These are phyloP conservation scores for Calonectria pauciramosa DNA, from an alignment of 2,329 filamentous ascomycete genomes.

Conservation along the genomic window DNA sequence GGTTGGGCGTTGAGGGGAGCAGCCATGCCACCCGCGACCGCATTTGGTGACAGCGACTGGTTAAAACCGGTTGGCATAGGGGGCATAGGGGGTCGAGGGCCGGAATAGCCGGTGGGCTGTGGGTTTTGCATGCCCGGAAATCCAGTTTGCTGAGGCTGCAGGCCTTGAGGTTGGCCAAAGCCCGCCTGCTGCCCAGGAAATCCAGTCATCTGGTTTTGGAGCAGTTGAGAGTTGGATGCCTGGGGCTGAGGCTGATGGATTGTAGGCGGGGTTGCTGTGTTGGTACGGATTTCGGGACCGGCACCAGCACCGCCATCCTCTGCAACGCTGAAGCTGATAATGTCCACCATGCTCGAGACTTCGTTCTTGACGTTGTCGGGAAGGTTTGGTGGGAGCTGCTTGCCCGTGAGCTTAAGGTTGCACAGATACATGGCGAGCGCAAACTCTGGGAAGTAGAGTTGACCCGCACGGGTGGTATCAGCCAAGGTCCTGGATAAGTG, in stretches of 20 bases:
- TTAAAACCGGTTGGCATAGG: constrained; percentile 76
- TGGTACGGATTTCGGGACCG: constrained; percentile 76
- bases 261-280: constrained; percentile 63
- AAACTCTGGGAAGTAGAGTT: constrained; percentile 97
- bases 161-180: constrained; percentile 69
- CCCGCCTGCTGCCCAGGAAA: constrained; percentile 71
- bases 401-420: constrained; percentile 91
- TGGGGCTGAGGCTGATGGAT: constrained; percentile 82
- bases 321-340: constrained; percentile 93
- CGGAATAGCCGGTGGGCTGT: constrained; percentile 84
- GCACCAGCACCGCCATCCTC: constrained; percentile 74
- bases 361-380: constrained; percentile 95
- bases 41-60: constrained; percentile 64
- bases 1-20: constrained; percentile 89
- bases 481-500: constrained; percentile 78
- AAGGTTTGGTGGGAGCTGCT: constrained; percentile 79
- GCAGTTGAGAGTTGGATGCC: constrained; percentile 76
- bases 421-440: constrained; percentile 98
- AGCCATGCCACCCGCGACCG: constrained; percentile 72
- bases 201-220: constrained; percentile 78
- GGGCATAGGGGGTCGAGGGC: constrained; percentile 91
- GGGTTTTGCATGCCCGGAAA: constrained; percentile 75
- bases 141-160: constrained; percentile 79
- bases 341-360: constrained; percentile 99
- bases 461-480: constrained; percentile 95